Conservation (phyloP, 1,284 basidiomycete genomes). For the Papiliotrema nemorosa region DNA sequence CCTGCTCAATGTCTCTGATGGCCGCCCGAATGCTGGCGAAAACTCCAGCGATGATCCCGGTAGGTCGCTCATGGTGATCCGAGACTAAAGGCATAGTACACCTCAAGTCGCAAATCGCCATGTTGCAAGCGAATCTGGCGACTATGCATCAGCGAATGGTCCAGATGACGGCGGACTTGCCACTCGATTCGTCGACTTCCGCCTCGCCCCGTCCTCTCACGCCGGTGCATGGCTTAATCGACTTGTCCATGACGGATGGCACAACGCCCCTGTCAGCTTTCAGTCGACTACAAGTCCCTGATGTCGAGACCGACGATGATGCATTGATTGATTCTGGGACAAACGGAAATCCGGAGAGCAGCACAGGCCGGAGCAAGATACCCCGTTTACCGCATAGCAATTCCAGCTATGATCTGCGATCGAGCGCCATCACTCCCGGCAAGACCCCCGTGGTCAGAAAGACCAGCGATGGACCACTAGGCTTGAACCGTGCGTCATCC, state of each 20-base stretch:
- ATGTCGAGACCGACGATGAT: not conserved
- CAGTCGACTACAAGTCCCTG: slow-evolving; percentile 1
- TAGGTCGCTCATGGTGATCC: not conserved
- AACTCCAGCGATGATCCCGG: slow-evolving; percentile 19
- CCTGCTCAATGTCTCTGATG: slow-evolving; percentile 10
- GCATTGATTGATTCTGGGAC: too few species aligned
- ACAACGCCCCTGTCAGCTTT: slow-evolving; percentile 1
- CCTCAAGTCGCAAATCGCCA: slow-evolving; percentile 19
- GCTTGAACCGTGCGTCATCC: slow-evolving; percentile 30
- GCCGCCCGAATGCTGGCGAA: slow-evolving; percentile 21
- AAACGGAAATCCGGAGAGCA: too few species aligned
- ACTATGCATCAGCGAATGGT: slow-evolving; percentile 19
- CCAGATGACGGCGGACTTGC: slow-evolving; percentile 11
- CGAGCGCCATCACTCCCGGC: slow-evolving; percentile 24
- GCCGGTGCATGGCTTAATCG: slow-evolving; percentile 12
- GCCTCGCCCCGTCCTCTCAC: slow-evolving; percentile 8
- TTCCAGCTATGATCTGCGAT: slow-evolving; percentile 28
- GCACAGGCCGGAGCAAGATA: not conserved
- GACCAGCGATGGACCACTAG: slow-evolving; percentile 18
- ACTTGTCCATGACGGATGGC: slow-evolving; percentile 14
- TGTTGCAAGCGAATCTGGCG: slow-evolving; percentile 13
- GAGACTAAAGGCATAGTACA: slow-evolving; percentile 3
- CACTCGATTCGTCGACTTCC: not conserved
- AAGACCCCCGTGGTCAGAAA: slow-evolving; percentile 1
- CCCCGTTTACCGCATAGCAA: slow-evolving; percentile 25